These are phyloP conservation scores for Kalmusia sp. DNA, from an alignment of 2,329 filamentous ascomycete species.

Conservation along the genomic window DNA sequence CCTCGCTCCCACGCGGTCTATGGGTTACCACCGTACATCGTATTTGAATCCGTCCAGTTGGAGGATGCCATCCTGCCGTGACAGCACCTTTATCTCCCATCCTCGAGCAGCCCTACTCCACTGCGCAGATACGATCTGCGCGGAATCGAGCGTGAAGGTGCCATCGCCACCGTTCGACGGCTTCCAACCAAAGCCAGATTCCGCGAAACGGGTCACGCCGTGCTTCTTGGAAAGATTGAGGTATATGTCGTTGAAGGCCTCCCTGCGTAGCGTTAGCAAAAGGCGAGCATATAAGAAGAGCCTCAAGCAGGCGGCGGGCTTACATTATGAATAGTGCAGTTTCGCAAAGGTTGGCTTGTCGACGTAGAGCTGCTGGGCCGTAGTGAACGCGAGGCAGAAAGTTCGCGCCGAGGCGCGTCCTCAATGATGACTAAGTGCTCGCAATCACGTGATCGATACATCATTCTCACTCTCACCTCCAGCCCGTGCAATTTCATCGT, in stretches of 20 bases:
- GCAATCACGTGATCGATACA: neutral
- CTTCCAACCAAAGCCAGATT: slow-evolving; percentile 96
- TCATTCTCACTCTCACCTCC: no score
- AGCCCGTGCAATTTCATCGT: no score
- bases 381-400: neutral
- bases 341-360: neutral
- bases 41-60: slow-evolving; percentile 95
- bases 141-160: slow-evolving; percentile 89
- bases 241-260: slow-evolving; percentile 97
- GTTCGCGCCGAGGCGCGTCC: slow-evolving; percentile 6
- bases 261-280: slow-evolving; percentile 55
- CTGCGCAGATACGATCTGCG: slow-evolving; percentile 84
- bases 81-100: slow-evolving; percentile 90
- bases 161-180: slow-evolving; percentile 79
- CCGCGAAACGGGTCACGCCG: slow-evolving; percentile 93
- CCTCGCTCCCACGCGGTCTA: no score
- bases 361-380: slow-evolving; percentile 3
- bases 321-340: neutral
- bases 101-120: slow-evolving; percentile 95
- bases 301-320: neutral
- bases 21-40: slow-evolving; percentile 60
- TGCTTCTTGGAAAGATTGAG: slow-evolving; percentile 92
- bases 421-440: no score
- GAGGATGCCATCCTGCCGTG: slow-evolving; percentile 82
- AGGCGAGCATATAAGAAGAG: neutral